These are phyloP conservation scores for Piromyces sp. DNA, from an alignment of 192 early-diverging fungal species.

Conservation along the genomic window DNA sequence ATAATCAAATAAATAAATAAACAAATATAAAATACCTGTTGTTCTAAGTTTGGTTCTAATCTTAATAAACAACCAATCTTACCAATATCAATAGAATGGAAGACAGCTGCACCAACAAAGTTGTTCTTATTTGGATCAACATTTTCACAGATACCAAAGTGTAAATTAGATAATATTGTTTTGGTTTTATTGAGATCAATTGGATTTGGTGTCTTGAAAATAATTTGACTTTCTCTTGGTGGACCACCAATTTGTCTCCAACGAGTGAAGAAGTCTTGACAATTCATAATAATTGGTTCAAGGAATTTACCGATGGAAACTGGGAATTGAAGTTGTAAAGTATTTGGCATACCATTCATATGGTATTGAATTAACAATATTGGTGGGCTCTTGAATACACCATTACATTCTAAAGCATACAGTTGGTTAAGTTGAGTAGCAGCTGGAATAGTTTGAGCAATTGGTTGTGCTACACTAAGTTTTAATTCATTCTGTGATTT, in stretches of 20 bases:
- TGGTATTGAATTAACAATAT: slow-evolving; percentile 49
- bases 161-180: slow-evolving; percentile 41
- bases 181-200: slow-evolving; percentile 31
- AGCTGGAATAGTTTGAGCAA: slow-evolving; percentile 38
- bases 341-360: slow-evolving; percentile 22
- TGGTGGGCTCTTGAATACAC: slow-evolving; percentile 37
- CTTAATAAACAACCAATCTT: slow-evolving; percentile 82
- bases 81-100: slow-evolving; percentile 49
- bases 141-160: slow-evolving; percentile 56
- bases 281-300: slow-evolving; percentile 29
- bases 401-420: slow-evolving; percentile 59
- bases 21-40: background rate
- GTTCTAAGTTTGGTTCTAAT: slow-evolving; percentile 35
- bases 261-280: slow-evolving; percentile 48
- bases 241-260: slow-evolving; percentile 93
- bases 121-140: slow-evolving; percentile 83
- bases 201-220: slow-evolving; percentile 29
- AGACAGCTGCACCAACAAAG: slow-evolving; percentile 75
- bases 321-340: slow-evolving; percentile 57
- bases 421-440: slow-evolving; percentile 46
- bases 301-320: slow-evolving; percentile 73
- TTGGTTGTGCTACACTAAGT: slow-evolving; percentile 36
- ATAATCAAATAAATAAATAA: background rate
- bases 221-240: slow-evolving; percentile 58
- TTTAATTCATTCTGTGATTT: slow-evolving; percentile 25